phyloP scores from a whole-genome alignment of 306 rosid species.

The Dalbergia cultrata region DNA sequence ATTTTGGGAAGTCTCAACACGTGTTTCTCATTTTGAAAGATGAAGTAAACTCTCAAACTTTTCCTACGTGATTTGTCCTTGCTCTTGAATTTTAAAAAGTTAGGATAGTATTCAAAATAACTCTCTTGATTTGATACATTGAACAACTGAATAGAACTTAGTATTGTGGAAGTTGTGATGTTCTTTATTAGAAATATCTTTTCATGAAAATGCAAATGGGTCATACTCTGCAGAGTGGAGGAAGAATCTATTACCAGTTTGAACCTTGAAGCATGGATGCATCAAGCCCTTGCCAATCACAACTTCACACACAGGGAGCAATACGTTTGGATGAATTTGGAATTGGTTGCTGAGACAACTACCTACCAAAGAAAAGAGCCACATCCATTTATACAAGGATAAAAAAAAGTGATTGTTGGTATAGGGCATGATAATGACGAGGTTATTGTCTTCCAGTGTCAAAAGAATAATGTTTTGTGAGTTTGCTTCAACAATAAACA shows the following conservation, averaged over 20 bases:
- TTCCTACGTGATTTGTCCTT: background rate
- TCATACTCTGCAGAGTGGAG: background rate
- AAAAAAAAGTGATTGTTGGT: no score
- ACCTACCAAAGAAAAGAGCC: no score
- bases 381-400: no score
- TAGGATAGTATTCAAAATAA: background rate
- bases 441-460: no score
- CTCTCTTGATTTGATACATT: conserved; percentile 2
- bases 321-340: conserved; percentile 31
- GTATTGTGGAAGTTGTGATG: background rate
- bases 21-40: background rate
- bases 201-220: background rate
- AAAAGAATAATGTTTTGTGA: no score
- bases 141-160: background rate
- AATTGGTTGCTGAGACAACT: background rate
- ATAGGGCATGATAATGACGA: no score
- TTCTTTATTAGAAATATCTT: background rate
- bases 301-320: conserved; percentile 76
- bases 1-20: background rate
- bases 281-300: conserved; percentile 78
- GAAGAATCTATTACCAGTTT: conserved; percentile 55
- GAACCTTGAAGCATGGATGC: conserved; percentile 80
- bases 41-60: background rate
- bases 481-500: background rate
- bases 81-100: background rate